Base-by-base conservation (phyloP, 495 filamentous ascomycete genomes). In the Xylaria palmicola region DNA sequence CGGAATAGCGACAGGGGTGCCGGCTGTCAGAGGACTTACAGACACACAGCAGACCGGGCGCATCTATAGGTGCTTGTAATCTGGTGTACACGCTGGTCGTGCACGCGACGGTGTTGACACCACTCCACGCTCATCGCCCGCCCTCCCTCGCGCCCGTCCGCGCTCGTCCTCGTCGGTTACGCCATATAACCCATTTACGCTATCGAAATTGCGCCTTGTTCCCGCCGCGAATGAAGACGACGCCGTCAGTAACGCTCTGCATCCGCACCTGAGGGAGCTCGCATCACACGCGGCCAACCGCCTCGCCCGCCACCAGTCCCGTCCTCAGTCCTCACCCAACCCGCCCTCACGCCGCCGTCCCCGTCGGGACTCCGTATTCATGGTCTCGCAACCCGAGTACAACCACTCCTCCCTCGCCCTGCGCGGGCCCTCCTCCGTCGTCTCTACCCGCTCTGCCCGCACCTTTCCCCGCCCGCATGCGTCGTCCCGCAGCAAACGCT, bases 361-460 rank as follows among this genome's bases (percentile, higher is more conserved):
- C 49, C 48, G n/a, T n/a, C n/a, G n/a, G n/a, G n/a, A 50, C n/a
- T 62, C 40, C 60, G 67, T 65, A 68, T 70, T 74, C 73, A 90
- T 92, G 88, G 87, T 91, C 71, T 91, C 88, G 60, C 86, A 89
- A 73, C 85, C 88, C 69, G 89, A 90, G 66, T 77, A 69, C 51
- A 67, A 43, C 70, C 51, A 72, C 68, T 53, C 59, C 27, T 72
- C 77, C 61, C 69, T 77, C 79, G 83, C 79, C 81, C 66, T 86
- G 59, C 82, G 79, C 74, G 73, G 81, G 69, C 73, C 86, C 54
- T 75, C 85, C 51, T 90, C 89, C 60, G 77, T 89, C 64, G 68
- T 83, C 66, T 72, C 74, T 43, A 59, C 72, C 39, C 72, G 72
- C 54, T 72, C 74, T 54, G 61, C 72, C 37, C 72, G 72, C 62